Evolutionary conservation across 129 eudicot species (phyloP), one percentile per base, ranked within the genome.

Genomic region (Glebionis coronaria): DNA sequence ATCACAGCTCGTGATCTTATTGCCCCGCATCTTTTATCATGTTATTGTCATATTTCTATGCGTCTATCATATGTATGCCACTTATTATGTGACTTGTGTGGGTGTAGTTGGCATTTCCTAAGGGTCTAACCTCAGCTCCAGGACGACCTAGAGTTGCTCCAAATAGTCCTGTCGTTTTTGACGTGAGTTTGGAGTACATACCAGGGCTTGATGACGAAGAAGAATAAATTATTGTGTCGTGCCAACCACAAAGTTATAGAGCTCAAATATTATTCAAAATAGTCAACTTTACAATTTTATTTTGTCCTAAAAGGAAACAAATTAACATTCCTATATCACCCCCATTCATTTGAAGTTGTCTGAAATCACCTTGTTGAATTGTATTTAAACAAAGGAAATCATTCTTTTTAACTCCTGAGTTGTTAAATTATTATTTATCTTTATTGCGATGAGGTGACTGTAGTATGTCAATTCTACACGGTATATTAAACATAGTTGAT

Each of bases 91-190:
- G 45, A 74, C 25, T 38, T 42, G 51, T 61, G 52, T 21, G 25
- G 4, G 28, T 71, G 58, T 79, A 94, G 99, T 69, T 89, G 81
- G 94, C 99, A 68, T 94, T 94, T 68, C 99, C 95, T 0, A 94
- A 94, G 71, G 99, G 97, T 35, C 95, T 94, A 44, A 71, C 74
- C 29, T 94, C 99, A 52, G 99, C 99, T 28, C 99, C 99, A 6
- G 99, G 99, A 76, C 85, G 99, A 87, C 99, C 99, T 21, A 81
- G 99, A 71, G 99, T 94, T 54, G 95, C 97, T 58, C 76, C 99
- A 31, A 94, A 75, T 38, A 94, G 99, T 65, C 97, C 99, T 29
- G 95, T 94, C 27, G 42, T 94, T 53, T 94, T 94, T 51, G 99
- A 94, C 56, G 99, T 90, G 72, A 94, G 99, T 67, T 83, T 94